These are phyloP conservation scores for Bruguiera gymnorhiza DNA, from an alignment of 345 rosid genomes.

Conservation along the genomic window DNA sequence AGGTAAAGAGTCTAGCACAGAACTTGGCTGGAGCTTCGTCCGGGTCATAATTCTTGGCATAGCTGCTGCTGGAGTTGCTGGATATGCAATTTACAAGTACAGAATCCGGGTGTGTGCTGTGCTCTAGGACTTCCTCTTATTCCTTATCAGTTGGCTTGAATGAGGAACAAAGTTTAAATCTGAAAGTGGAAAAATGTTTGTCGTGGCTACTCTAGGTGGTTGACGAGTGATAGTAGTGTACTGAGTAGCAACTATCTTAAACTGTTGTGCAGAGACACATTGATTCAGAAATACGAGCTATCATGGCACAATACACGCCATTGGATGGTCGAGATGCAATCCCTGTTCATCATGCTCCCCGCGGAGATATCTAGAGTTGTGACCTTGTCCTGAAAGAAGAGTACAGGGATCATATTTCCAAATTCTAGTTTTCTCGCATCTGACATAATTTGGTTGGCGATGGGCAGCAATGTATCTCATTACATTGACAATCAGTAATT, in stretches of 20 bases:
- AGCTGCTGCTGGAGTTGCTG: conserved; percentile 59
- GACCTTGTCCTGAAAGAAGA: not conserved
- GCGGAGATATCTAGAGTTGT: conserved; percentile 36
- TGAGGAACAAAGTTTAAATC: not conserved
- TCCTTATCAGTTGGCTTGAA: not conserved
- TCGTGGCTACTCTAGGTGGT: not conserved
- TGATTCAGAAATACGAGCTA: conserved; percentile 89
- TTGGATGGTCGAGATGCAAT: conserved; percentile 63
- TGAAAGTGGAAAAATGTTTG: not conserved
- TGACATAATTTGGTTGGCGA: not conserved
- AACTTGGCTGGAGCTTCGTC: conserved; percentile 61
- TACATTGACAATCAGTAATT: too few species aligned
- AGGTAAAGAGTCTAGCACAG: conserved; percentile 49
- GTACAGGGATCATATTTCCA: too few species aligned
- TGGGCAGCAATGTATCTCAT: not conserved
- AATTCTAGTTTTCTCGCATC: not conserved
- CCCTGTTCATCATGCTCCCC: conserved; percentile 42
- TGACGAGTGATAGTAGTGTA: not conserved
- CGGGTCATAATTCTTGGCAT: conserved; percentile 69
- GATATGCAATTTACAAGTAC: conserved; percentile 80
- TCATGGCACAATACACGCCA: conserved; percentile 98
- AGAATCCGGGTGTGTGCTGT: conserved; percentile 72
- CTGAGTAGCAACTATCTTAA: not conserved
- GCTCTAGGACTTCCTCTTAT: not conserved
- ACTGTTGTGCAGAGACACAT: conserved; percentile 61